phyloP scores from a whole-genome alignment of 805 yeast genomes.

The Clavispora phyllophila region DNA sequence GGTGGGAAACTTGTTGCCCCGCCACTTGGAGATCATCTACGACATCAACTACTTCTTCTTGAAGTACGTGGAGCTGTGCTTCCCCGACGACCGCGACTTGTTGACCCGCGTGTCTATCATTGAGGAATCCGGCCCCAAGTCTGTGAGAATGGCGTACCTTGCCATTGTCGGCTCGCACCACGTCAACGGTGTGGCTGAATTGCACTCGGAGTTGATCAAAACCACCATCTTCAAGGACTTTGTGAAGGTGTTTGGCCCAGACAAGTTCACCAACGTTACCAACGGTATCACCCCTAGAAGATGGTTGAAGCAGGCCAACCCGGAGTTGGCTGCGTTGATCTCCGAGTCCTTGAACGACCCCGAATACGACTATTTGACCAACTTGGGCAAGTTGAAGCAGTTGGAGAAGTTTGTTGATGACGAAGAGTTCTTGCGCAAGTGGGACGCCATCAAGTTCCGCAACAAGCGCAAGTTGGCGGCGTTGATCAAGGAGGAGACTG shows the following conservation, averaged over 20 bases:
- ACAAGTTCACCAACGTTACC: constrained; percentile 86
- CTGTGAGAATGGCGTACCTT: constrained; percentile 85
- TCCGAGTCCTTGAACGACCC: constrained; percentile 63
- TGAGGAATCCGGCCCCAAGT: constrained; percentile 77
- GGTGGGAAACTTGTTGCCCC: constrained; percentile 73
- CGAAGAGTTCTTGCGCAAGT: constrained; percentile 55
- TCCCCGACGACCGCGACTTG: constrained; percentile 69
- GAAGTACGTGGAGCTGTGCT: constrained; percentile 65
- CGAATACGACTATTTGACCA: constrained; percentile 59
- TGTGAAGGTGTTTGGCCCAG: constrained; percentile 73
- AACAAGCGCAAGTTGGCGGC: constrained; percentile 67
- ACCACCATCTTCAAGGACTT: constrained; percentile 89
- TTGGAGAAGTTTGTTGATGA: constrained; percentile 67
- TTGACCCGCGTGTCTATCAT: constrained; percentile 72
- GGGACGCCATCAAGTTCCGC: constrained; percentile 66
- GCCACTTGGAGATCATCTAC: constrained; percentile 87
- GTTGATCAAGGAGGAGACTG: constrained; percentile 60
- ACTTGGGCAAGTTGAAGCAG: constrained; percentile 61
- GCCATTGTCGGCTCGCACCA: constrained; percentile 91
- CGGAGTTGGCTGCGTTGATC: constrained; percentile 69
- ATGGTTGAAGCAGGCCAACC: constrained; percentile 94
- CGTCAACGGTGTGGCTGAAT: constrained; percentile 94
- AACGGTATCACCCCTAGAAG: constrained; percentile 96
- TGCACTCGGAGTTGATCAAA: constrained; percentile 85
- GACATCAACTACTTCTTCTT: constrained; percentile 78